phyloP scores from a whole-genome alignment of 2,329 filamentous ascomycete genomes.

The Trichophyton verrucosum region DNA sequence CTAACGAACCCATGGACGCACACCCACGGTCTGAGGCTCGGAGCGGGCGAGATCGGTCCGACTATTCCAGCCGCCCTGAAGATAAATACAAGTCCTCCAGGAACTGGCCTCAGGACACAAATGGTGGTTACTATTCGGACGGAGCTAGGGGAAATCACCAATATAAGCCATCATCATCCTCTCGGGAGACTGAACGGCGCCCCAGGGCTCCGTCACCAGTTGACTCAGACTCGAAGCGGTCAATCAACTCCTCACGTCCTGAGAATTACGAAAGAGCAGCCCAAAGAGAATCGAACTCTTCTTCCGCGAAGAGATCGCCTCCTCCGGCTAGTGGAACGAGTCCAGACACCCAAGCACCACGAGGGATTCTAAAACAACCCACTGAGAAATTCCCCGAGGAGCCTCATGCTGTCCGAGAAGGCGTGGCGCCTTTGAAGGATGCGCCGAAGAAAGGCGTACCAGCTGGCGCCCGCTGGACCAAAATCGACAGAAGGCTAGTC shows the following conservation, averaged over 20 bases:
- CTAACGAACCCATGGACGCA: constrained; percentile 16
- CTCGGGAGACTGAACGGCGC: not conserved
- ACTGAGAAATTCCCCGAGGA: constrained; percentile 78
- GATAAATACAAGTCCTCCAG: not conserved
- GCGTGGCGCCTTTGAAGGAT: constrained; percentile 87
- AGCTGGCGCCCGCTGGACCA: constrained; percentile 77
- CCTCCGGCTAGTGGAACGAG: constrained; percentile 46
- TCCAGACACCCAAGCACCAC: constrained; percentile 36
- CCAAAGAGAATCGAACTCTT: not conserved
- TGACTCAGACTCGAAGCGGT: not conserved
- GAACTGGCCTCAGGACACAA: not conserved
- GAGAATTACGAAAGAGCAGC: not conserved
- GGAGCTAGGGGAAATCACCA: not conserved
- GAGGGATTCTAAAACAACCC: constrained; percentile 75
- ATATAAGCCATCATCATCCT: not conserved
- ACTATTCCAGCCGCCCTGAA: constrained; percentile 8
- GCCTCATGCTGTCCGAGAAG: constrained; percentile 68
- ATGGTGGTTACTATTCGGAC: constrained; percentile 6
- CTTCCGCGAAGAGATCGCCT: not conserved
- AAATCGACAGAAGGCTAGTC: constrained; percentile 76
- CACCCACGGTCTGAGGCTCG: constrained; percentile 9
- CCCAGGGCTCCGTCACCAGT: not conserved
- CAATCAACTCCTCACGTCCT: not conserved
- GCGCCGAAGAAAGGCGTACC: constrained; percentile 61
- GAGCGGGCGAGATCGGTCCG: constrained; percentile 17